Evolutionary conservation across 1,139 yeast genomes (phyloP).

Genomic region (Sporopachydermia cereana): DNA sequence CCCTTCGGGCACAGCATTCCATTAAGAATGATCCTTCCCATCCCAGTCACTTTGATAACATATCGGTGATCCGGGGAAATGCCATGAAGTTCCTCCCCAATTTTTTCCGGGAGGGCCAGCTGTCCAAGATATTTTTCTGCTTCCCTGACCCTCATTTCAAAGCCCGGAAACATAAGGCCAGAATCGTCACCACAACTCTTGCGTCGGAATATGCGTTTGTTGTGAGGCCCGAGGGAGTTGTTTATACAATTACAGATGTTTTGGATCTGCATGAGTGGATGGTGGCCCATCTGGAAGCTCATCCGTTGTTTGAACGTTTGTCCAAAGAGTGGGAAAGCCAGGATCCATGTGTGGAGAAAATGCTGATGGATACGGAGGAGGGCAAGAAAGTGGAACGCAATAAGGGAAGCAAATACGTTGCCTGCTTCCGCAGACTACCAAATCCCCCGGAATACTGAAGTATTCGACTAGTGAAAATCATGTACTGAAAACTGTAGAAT

Average conservation of each 20-base stretch:
- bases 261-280: slow-evolving; percentile 92
- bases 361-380: slow-evolving; percentile 91
- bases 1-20: slow-evolving; percentile 51
- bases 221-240: slow-evolving; percentile 72
- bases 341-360: slow-evolving; percentile 74
- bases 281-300: slow-evolving; percentile 83
- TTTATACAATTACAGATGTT: slow-evolving; percentile 94
- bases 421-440: slow-evolving; percentile 73
- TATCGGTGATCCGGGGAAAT: slow-evolving; percentile 84
- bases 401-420: slow-evolving; percentile 75
- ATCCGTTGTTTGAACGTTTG: slow-evolving; percentile 81
- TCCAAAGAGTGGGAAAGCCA: slow-evolving; percentile 64
- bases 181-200: slow-evolving; percentile 84
- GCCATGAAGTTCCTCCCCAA: slow-evolving; percentile 97
- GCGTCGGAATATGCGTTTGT: slow-evolving; percentile 89
- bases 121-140: slow-evolving; percentile 90
- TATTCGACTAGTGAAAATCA: no score
- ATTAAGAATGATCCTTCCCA: slow-evolving; percentile 14
- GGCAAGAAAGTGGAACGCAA: slow-evolving; percentile 94
- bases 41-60: slow-evolving; percentile 48
- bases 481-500: no score
- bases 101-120: slow-evolving; percentile 70
- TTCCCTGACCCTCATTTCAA: slow-evolving; percentile 99
- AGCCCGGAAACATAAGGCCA: slow-evolving; percentile 92
- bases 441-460: slow-evolving; percentile 28